These are phyloP conservation scores for Aspergillus avenaceus DNA, from an alignment of 495 filamentous ascomycete genomes.

Conservation along the genomic window DNA sequence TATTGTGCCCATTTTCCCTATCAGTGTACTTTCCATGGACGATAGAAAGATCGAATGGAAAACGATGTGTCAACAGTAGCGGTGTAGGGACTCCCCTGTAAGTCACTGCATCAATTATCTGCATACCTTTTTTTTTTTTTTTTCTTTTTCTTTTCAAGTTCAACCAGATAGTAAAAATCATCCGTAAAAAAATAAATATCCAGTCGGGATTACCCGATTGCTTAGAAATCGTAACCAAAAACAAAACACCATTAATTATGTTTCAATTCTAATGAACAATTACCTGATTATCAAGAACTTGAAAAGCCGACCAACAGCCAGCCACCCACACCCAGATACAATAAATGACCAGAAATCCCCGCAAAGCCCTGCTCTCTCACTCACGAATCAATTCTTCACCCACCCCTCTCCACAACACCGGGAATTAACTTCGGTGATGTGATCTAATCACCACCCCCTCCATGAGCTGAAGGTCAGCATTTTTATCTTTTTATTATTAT, in stretches of 20 bases:
- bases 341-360: no score
- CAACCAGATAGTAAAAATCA: no score
- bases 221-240: background rate
- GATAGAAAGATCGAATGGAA: background rate
- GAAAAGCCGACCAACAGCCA: no score
- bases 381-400: no score
- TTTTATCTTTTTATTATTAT: background rate
- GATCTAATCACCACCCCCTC: background rate
- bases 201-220: background rate
- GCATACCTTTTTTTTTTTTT: background rate
- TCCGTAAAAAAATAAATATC: background rate
- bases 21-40: background rate
- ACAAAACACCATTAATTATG: no score
- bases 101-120: background rate
- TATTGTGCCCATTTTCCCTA: background rate
- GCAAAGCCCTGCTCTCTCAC: no score
- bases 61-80: conserved; percentile 10
- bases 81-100: conserved; percentile 7
- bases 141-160: background rate
- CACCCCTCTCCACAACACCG: background rate
- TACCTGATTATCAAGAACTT: no score
- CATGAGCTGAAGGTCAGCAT: background rate
- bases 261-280: no score
- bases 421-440: background rate
- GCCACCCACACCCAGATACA: background rate